Percentiles rank a stretch among this genome's conserved stretches.
These are phyloP conservation scores for Colletotrichum karsti DNA, from an alignment of 2,329 filamentous ascomycete species.

Conservation along the genomic window DNA sequence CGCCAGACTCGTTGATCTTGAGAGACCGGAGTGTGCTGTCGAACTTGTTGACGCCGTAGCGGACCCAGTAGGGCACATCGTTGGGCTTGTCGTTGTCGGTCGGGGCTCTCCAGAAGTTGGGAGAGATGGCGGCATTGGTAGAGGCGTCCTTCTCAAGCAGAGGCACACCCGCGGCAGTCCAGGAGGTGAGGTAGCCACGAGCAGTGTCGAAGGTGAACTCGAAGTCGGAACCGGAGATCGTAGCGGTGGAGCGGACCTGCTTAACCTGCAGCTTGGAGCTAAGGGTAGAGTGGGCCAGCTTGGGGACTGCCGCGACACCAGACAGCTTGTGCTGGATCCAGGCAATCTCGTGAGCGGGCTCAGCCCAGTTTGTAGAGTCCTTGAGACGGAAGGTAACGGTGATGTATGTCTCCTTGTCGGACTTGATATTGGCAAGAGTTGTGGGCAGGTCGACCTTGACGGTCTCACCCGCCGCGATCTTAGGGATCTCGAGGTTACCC, in stretches of 20 bases:
- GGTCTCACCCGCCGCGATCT: constrained; percentile 46
- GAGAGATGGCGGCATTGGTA: constrained; percentile 46
- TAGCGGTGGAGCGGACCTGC: constrained; percentile 34
- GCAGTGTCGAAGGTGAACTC: constrained; percentile 53
- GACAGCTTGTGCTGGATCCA: constrained; percentile 59
- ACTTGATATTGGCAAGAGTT: constrained; percentile 36
- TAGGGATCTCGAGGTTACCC: constrained; percentile 49
- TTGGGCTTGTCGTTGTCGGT: constrained; percentile 70
- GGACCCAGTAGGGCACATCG: constrained; percentile 66
- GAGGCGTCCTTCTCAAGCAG: constrained; percentile 46
- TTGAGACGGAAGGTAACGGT: constrained; percentile 54
- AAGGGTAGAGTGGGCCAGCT: constrained; percentile 13
- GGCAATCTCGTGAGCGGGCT: constrained; percentile 61
- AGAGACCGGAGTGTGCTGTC: constrained; percentile 56
- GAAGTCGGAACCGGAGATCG: constrained; percentile 42
- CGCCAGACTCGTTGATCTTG: constrained; percentile 34
- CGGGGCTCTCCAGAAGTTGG: constrained; percentile 69
- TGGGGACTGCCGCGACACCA: constrained; percentile 30
- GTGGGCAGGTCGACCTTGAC: constrained; percentile 42
- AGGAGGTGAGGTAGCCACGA: constrained; percentile 50
- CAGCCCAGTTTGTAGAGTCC: constrained; percentile 57
- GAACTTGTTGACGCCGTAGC: constrained; percentile 56
- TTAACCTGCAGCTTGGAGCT: constrained; percentile 34
- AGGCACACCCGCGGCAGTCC: constrained; percentile 44
- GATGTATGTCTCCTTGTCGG: constrained; percentile 51